Conservation (phyloP, 2,329 filamentous ascomycete species). For the Chrysoporthe austroafricana region DNA sequence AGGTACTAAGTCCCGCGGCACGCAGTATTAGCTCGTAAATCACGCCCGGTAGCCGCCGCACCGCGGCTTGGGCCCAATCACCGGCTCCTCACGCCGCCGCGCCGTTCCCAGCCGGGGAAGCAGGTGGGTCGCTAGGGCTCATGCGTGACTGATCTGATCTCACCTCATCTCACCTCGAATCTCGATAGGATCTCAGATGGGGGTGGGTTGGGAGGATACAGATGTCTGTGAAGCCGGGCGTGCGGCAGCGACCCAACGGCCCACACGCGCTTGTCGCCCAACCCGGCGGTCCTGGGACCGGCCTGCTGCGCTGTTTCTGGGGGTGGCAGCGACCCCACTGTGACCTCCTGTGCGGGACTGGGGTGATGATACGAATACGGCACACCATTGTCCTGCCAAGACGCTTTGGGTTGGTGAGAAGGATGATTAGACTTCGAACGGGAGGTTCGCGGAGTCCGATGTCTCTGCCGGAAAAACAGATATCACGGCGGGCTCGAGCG, state of each 20-base stretch:
- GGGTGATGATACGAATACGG: background rate
- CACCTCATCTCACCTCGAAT: conserved; percentile 23
- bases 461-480: background rate
- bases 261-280: background rate
- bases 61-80: conserved; percentile 1
- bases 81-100: background rate
- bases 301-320: background rate
- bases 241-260: background rate
- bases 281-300: background rate
- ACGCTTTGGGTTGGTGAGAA: background rate
- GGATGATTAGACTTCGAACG: background rate
- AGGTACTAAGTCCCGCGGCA: no score
- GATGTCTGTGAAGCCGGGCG: background rate
- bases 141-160: conserved; percentile 21
- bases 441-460: background rate
- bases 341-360: background rate
- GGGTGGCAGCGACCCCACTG: background rate
- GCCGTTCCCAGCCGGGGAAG: background rate
- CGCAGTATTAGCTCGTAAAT: no score
- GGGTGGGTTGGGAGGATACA: background rate
- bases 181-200: conserved; percentile 24
- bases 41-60: background rate
- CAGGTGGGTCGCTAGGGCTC: background rate
- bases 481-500: background rate
- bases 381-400: background rate